These are phyloP conservation scores for Boletus bicolor DNA, from an alignment of 768 basidiomycete species.

Conservation along the genomic window DNA sequence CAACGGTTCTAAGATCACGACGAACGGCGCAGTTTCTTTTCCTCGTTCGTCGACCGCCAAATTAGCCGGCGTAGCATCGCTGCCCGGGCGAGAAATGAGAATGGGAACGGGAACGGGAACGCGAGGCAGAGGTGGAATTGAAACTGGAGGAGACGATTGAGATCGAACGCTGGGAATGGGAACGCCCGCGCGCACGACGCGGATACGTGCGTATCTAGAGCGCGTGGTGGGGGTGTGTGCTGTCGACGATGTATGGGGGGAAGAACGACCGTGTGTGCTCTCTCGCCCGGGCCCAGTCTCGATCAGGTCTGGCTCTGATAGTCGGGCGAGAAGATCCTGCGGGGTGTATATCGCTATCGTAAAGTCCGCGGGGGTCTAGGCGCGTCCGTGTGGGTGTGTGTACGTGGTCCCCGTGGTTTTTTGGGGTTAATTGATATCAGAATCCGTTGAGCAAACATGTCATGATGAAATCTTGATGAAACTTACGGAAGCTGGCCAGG, in stretches of 20 bases:
- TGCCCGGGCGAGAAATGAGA: neutral
- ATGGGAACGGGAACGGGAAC: neutral
- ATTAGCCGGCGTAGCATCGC: conserved; percentile 2
- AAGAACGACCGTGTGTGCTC: conserved; percentile 6
- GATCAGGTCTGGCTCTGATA: neutral
- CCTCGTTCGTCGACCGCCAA: neutral
- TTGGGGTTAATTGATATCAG: too few species aligned
- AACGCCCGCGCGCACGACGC: conserved; percentile 51
- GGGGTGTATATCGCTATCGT: conserved; percentile 39
- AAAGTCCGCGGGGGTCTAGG: conserved; percentile 46
- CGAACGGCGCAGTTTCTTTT: conserved; percentile 40
- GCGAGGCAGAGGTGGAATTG: neutral
- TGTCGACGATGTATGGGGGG: conserved; percentile 4
- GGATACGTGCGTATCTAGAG: conserved; percentile 55
- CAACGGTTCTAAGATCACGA: conserved; percentile 56
- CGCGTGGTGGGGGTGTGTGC: conserved; percentile 31
- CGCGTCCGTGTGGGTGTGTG: too few species aligned
- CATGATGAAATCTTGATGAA: too few species aligned
- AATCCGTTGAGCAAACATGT: too few species aligned
- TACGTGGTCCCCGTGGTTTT: too few species aligned
- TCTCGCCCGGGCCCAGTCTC: neutral
- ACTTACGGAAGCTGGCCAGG: conserved; percentile 57
- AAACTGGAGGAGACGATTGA: conserved; percentile 2
- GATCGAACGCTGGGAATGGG: conserved; percentile 35
- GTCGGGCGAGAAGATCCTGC: conserved; percentile 23